A percentile compares a stretch with the other conserved stretches of the same genome.
Evolutionary conservation across 2,329 filamentous ascomycete genomes (phyloP).

Genomic region (Fusarium abutilonis): DNA sequence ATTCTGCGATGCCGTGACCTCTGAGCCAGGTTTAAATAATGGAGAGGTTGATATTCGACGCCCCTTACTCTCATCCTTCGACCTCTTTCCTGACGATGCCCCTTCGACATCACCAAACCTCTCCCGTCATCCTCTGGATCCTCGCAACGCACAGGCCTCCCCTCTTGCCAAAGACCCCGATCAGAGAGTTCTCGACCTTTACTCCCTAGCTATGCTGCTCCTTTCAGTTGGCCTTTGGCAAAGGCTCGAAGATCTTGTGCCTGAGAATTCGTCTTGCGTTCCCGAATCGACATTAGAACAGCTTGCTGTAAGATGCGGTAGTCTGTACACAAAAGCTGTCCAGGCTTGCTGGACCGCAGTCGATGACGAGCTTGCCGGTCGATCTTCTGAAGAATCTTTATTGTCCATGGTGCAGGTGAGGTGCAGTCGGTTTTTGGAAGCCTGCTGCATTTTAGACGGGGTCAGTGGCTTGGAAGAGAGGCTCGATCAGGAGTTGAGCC

Average conservation of each 20-base stretch:
- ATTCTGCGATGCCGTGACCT: conserved; percentile 64
- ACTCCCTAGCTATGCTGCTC: conserved; percentile 77
- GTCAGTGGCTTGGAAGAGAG: conserved; percentile 66
- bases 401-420: conserved; percentile 64
- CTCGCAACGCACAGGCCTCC: conserved; percentile 60
- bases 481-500: conserved; percentile 59
- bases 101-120: conserved; percentile 41
- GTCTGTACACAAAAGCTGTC: conserved; percentile 78
- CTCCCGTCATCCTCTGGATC: conserved; percentile 72
- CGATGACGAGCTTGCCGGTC: conserved; percentile 66
- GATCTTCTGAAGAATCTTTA: conserved; percentile 60
- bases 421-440: conserved; percentile 67
- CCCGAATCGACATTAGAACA: conserved; percentile 69
- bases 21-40: conserved; percentile 53
- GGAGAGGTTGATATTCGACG: conserved; percentile 70
- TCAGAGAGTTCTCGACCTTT: conserved; percentile 72
- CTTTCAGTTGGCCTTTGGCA: conserved; percentile 82
- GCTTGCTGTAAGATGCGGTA: conserved; percentile 74
- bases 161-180: conserved; percentile 61
- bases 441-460: conserved; percentile 68
- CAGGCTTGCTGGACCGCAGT: conserved; percentile 77
- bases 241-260: conserved; percentile 65
- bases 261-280: conserved; percentile 60
- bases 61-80: conserved; percentile 77
- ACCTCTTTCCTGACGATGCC: conserved; percentile 66